Base-by-base conservation (phyloP, 805 yeast species). In the Wickerhamomyces tratensis region DNA sequence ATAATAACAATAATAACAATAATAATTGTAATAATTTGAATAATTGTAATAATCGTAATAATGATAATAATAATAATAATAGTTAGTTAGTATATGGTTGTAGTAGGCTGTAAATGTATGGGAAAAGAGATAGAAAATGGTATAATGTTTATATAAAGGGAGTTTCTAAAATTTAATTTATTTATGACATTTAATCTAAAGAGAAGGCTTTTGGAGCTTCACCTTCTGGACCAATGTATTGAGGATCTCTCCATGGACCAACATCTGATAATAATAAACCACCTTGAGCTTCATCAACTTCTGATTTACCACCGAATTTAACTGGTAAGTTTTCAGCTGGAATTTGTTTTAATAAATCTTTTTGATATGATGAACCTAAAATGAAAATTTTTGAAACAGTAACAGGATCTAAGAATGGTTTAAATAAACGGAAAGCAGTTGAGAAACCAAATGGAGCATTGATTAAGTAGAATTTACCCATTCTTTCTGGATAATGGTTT, bases 361-460 rank as follows among this genome's bases (percentile, higher is more conserved):
- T 73, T 60, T 82, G 73, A 65, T 91, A 93, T 41, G 79, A 72
- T 37, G 79, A 66, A 47, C 96, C 87, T 56, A 89, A 69, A 50
- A 93, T 87, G 71, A 80, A 86, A 61, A 93, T 91, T 69, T 93
- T 93, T 39, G 93, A 81, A 25, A 93, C 97, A 8, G 98, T 93
- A 43, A 91, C 98, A 4, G 98, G 98, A 62, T 93, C 98, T 59
- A 93, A 75, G 67, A 93, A 89, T 43, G 95, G 91, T 69, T 88
- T 88, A 70, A 93, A 86, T 43, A 89, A 60, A 62, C 79, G 77
- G 76, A 91, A 93, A 36, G 94, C 97, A 36, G 97, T 82, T 35
- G 96, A 79, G 67, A 93, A 93, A 2, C 98, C 98, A 60, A 88
- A 93, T 49, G 98, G 98, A 1, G 98, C 95, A 59, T 93, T 93